Evolutionary conservation across 257 asterid genomes (phyloP), one percentile per base, ranked within the genome.

Genomic region (Osmanthus fragrans): DNA sequence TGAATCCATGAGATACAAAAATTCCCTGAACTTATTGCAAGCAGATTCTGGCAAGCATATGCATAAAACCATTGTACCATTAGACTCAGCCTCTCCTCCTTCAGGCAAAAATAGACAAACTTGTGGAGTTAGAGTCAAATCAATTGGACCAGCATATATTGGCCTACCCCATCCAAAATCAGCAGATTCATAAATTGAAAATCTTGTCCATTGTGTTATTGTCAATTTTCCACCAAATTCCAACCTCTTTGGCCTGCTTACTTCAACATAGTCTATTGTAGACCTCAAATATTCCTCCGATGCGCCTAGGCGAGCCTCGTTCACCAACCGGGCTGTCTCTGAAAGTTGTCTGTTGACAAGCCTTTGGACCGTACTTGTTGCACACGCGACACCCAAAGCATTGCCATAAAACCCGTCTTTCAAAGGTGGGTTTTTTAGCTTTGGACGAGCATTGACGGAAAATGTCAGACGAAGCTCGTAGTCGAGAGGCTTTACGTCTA

Each of bases 101-200:
- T 75, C 91, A 0, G 99, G 97, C 86, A 94, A 80, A 76, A 94
- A 86, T 29, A 91, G 77, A 72, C 99, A 91, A 45, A 94, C 91
- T 70, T 92, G 96, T 11, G 97, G 98, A 9, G 99, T 94, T 23
- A 97, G 97, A 18, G 96, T 90, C 18, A 92, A 82, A 83, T 92
- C 99, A 7, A 90, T 92, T 8, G 99, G 97, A 12, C 97, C 99
- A 0, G 96, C 97, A 21, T 94, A 94, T 1, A 83, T 39, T 15
- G 96, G 97, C 75, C 85, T 85, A 25, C 99, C 99, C 97, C 97
- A 94, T 3, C 99, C 97, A 30, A 92, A 94, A 81, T 94, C 96
- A 8, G 95, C 90, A 1, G 89, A 79, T 45, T 92, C 97, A 16
- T 92, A 91, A 3, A 92, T 90, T 0, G 89, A 87, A 79, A 94